phyloP scores from a whole-genome alignment of 1,284 basidiomycete genomes.

The Ustilago trichophora region DNA sequence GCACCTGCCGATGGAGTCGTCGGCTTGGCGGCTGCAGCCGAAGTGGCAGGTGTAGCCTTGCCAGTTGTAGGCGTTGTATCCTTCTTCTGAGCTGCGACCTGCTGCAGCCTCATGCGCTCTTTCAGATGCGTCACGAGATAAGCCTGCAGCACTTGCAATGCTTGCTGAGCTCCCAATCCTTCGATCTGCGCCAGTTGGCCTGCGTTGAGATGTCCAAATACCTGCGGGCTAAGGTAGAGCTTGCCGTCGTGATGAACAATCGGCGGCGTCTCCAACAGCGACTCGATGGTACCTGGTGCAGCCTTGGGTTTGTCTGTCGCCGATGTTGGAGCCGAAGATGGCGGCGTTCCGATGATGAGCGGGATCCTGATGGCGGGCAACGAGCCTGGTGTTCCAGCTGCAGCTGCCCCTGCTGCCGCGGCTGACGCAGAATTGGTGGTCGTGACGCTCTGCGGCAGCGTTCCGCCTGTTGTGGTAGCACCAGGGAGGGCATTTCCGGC shows the following conservation, averaged over 20 bases:
- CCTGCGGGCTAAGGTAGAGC: conserved; percentile 81
- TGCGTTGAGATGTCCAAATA: conserved; percentile 80
- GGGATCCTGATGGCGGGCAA: conserved; percentile 68
- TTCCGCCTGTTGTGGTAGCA: not conserved
- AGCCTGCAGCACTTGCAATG: conserved; percentile 80
- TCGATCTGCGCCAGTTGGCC: conserved; percentile 81
- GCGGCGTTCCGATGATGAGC: conserved; percentile 74
- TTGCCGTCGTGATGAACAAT: conserved; percentile 86
- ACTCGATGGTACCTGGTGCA: conserved; percentile 60
- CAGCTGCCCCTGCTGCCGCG: conserved; percentile 13
- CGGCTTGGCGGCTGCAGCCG: conserved; percentile 2
- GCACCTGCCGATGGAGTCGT: conserved; percentile 1
- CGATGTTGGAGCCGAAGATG: conserved; percentile 67
- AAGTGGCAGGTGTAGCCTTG: conserved; percentile 3
- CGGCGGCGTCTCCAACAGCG: conserved; percentile 71
- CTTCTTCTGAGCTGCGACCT: conserved; percentile 48
- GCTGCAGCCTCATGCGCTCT: conserved; percentile 73
- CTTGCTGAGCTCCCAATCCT: conserved; percentile 81
- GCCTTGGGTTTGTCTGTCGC: conserved; percentile 61
- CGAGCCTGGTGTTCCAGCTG: conserved; percentile 14
- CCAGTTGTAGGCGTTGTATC: conserved; percentile 4
- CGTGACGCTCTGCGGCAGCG: conserved; percentile 2
- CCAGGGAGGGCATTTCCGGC: not conserved
- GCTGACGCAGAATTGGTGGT: conserved; percentile 5
- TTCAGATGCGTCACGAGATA: conserved; percentile 86